These are phyloP conservation scores for Diaporthe helianthi DNA, from an alignment of 2,329 filamentous ascomycete species.

Conservation along the genomic window DNA sequence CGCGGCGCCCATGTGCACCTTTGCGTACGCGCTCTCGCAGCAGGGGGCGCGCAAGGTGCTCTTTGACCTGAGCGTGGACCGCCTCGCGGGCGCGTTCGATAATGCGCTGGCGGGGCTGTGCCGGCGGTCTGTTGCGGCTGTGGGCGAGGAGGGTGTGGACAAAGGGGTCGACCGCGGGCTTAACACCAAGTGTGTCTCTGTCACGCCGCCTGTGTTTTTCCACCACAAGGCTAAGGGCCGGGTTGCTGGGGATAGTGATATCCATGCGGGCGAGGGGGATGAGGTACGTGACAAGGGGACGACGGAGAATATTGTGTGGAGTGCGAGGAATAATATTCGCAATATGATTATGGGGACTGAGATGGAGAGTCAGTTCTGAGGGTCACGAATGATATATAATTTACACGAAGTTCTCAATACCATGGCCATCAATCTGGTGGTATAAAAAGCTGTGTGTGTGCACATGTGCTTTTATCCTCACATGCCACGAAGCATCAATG, in stretches of 20 bases:
- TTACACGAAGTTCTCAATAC: not conserved
- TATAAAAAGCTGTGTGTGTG: no score
- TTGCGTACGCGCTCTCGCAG: constrained; percentile 47
- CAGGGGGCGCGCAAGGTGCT: constrained; percentile 45
- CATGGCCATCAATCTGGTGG: not conserved
- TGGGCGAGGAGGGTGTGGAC: constrained; percentile 33
- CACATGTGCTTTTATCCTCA: no score
- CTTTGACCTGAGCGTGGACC: constrained; percentile 45
- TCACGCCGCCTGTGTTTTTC: constrained; percentile 46
- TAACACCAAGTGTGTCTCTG: constrained; percentile 42
- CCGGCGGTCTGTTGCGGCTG: constrained; percentile 39
- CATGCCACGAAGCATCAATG: no score
- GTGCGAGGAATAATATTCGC: constrained; percentile 42
- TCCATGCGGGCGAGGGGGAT: constrained; percentile 37
- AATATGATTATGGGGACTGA: constrained; percentile 42
- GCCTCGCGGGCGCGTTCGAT: constrained; percentile 44
- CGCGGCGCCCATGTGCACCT: constrained; percentile 32
- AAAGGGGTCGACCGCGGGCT: constrained; percentile 32
- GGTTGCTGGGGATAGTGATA: constrained; percentile 44
- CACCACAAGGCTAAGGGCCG: constrained; percentile 43
- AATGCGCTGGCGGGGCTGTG: constrained; percentile 48
- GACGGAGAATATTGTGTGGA: constrained; percentile 45
- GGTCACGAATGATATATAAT: not conserved
- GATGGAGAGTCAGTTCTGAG: constrained; percentile 39
- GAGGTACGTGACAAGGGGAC: constrained; percentile 41